A percentile compares a stretch with the other conserved stretches of the same genome.
These are phyloP conservation scores for Malassezia arunalokei DNA, from an alignment of 1,284 basidiomycete species.

Conservation along the genomic window DNA sequence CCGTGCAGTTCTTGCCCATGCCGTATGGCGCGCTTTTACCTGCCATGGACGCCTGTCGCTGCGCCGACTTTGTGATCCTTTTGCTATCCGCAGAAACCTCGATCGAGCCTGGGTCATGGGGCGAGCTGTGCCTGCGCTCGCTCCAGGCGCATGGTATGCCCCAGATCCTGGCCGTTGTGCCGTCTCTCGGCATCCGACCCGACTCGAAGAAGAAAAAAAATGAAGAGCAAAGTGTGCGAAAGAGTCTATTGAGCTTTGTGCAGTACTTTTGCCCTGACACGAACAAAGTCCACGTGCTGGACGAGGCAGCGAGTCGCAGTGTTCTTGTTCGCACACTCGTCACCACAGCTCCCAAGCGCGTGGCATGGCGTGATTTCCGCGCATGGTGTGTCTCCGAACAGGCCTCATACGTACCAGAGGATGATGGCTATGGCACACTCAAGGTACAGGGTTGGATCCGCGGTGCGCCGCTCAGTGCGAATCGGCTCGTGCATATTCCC, in stretches of 20 bases:
- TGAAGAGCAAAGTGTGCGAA: conserved; percentile 37
- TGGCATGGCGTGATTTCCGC: conserved; percentile 70
- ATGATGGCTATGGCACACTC: conserved; percentile 50
- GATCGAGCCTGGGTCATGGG: conserved; percentile 60
- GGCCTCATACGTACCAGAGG: conserved; percentile 30
- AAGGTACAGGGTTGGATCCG: conserved; percentile 72
- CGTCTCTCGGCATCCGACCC: conserved; percentile 22
- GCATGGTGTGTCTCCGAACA: conserved; percentile 67
- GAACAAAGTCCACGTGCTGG: conserved; percentile 51
- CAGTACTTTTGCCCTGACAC: conserved; percentile 88
- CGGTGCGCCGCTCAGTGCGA: conserved; percentile 65
- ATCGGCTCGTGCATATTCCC: conserved; percentile 77
- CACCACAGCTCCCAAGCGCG: conserved; percentile 49
- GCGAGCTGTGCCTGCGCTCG: conserved; percentile 77
- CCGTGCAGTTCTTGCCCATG: conserved; percentile 66
- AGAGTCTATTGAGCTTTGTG: conserved; percentile 52
- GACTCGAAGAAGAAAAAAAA: conserved; percentile 4
- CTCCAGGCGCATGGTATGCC: conserved; percentile 56
- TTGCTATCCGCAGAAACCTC: conserved; percentile 68
- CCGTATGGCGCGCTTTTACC: conserved; percentile 54
- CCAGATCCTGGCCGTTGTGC: conserved; percentile 59
- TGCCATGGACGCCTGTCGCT: conserved; percentile 72
- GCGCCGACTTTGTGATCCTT: conserved; percentile 80
- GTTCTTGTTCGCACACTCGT: conserved; percentile 52
- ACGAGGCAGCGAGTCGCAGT: conserved; percentile 57